These are phyloP conservation scores for Ophiostoma tasmaniense DNA, from an alignment of 2,329 filamentous ascomycete species.

Conservation along the genomic window DNA sequence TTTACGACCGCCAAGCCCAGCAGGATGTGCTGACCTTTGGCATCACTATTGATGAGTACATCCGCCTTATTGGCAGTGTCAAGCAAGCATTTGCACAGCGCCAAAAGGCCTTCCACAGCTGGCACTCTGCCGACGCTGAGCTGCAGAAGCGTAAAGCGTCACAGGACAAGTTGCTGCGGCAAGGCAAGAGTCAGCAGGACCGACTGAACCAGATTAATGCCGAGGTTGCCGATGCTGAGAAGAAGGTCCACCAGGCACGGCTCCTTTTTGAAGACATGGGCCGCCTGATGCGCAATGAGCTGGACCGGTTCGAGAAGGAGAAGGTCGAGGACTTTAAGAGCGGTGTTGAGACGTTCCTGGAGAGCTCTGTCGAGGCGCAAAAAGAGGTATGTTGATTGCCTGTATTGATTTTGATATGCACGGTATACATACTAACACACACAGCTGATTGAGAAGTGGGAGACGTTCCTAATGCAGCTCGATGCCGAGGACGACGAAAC, in stretches of 20 bases:
- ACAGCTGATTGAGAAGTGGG: constrained; percentile 82
- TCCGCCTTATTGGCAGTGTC: constrained; percentile 87
- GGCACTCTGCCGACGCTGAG: constrained; percentile 86
- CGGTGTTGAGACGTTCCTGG: constrained; percentile 92
- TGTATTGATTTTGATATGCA: too few species aligned
- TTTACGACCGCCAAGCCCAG: constrained; percentile 94
- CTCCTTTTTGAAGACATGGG: constrained; percentile 97
- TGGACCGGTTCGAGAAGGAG: constrained; percentile 90
- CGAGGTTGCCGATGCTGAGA: constrained; percentile 90
- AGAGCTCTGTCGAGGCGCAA: constrained; percentile 94
- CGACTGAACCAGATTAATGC: constrained; percentile 84
- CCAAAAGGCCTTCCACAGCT: constrained; percentile 91
- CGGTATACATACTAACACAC: constrained; percentile 23
- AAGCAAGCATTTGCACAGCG: constrained; percentile 89
- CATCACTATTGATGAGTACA: constrained; percentile 97
- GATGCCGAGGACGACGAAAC: constrained; percentile 84
- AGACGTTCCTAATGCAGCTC: constrained; percentile 93
- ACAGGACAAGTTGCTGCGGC: constrained; percentile 90
- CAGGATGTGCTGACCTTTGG: constrained; percentile 94
- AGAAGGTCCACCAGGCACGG: constrained; percentile 81
- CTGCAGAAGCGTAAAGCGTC: constrained; percentile 79
- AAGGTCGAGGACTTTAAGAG: constrained; percentile 99
- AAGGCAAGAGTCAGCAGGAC: constrained; percentile 94
- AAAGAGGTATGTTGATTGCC: constrained; percentile 65
- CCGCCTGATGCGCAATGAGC: constrained; percentile 76